Conservation (phyloP, 306 rosid species). For the Lablab purpureus region DNA sequence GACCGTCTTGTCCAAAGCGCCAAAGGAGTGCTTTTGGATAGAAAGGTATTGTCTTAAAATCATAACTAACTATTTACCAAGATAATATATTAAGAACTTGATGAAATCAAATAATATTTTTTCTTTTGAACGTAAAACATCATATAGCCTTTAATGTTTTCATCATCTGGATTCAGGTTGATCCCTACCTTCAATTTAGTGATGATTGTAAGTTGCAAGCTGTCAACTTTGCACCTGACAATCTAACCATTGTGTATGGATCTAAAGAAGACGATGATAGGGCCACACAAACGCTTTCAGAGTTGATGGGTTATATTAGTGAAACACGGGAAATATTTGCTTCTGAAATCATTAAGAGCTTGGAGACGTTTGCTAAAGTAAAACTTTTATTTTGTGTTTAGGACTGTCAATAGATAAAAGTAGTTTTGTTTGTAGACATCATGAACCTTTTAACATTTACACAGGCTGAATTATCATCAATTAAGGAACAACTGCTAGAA, state of each 20-base stretch:
- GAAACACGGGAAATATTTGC: slow-evolving; percentile 67
- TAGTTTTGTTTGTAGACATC: background rate
- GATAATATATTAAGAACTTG: slow-evolving; percentile 23
- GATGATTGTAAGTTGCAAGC: slow-evolving; percentile 78
- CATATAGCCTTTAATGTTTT: slow-evolving; percentile 24
- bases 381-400: slow-evolving; percentile 31
- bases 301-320: slow-evolving; percentile 50
- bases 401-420: background rate
- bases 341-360: slow-evolving; percentile 70
- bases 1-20: slow-evolving; percentile 60
- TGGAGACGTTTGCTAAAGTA: slow-evolving; percentile 71
- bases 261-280: slow-evolving; percentile 75
- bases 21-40: slow-evolving; percentile 62
- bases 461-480: slow-evolving; percentile 67
- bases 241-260: slow-evolving; percentile 62
- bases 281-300: slow-evolving; percentile 64
- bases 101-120: background rate
- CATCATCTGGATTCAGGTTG: slow-evolving; percentile 62
- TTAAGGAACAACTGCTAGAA: slow-evolving; percentile 67
- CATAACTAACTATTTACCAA: background rate
- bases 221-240: slow-evolving; percentile 51
- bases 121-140: too few relatives aligned
- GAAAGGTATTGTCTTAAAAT: slow-evolving; percentile 52
- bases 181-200: slow-evolving; percentile 77
- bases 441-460: slow-evolving; percentile 37